phyloP scores from a whole-genome alignment of 2,329 filamentous ascomycete species.

The Lecanicillium sp. region DNA sequence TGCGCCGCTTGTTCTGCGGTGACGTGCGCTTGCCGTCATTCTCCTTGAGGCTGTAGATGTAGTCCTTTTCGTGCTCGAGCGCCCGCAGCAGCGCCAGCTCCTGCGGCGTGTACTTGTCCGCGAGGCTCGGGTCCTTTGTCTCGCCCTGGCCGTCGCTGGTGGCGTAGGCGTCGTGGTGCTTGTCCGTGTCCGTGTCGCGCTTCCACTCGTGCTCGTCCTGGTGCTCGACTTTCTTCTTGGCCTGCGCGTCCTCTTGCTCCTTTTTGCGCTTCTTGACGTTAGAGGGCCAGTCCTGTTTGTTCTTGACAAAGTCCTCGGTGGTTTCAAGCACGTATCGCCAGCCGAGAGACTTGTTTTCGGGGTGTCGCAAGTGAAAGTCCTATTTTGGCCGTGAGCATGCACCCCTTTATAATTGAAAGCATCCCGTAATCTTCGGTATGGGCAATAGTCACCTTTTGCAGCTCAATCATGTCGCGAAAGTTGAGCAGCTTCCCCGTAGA shows the following conservation, averaged over 20 bases:
- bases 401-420: too few species aligned
- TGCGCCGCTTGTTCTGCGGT: conserved; percentile 13
- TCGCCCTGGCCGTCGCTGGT: conserved; percentile 9
- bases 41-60: conserved; percentile 28
- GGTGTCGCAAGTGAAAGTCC: conserved; percentile 35
- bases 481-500: conserved; percentile 24
- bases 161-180: conserved; percentile 15
- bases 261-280: conserved; percentile 25
- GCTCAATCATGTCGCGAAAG: conserved; percentile 26
- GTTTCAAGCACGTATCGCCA: conserved; percentile 43
- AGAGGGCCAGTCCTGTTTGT: conserved; percentile 37
- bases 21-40: conserved; percentile 25
- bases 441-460: neutral
- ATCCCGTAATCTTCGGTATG: neutral
- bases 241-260: conserved; percentile 14
- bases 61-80: conserved; percentile 35
- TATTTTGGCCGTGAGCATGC: too few species aligned
- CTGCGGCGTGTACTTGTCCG: conserved; percentile 25
- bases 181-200: conserved; percentile 12
- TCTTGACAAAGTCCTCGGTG: conserved; percentile 41
- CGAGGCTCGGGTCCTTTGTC: conserved; percentile 9
- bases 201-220: conserved; percentile 14
- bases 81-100: conserved; percentile 32
- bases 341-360: conserved; percentile 33
- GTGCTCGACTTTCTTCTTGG: conserved; percentile 14